Evolutionary conservation across 2,329 filamentous ascomycete species (phyloP).

Genomic region (Plenodomus tracheiphilus): DNA sequence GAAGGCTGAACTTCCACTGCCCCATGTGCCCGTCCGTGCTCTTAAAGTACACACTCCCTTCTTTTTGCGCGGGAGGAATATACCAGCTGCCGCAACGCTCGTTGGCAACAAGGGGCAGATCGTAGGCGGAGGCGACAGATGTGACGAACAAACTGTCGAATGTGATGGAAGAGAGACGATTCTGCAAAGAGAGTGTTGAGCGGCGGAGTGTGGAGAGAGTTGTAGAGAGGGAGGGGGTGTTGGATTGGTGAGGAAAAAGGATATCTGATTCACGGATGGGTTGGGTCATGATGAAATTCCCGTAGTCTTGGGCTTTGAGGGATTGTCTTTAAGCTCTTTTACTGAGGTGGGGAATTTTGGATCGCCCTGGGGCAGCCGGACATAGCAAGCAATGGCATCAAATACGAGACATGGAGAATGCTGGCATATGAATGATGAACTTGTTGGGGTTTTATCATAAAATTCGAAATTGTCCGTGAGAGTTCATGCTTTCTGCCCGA

Average conservation of each 20-base stretch:
- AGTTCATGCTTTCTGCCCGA: background rate
- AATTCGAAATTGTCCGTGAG: background rate
- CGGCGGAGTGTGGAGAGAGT: constrained; percentile 73
- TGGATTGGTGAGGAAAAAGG: constrained; percentile 59
- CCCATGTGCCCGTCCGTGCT: constrained; percentile 93
- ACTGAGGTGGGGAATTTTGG: background rate
- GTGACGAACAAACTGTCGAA: constrained; percentile 76
- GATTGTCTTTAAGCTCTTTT: background rate
- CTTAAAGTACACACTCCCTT: constrained; percentile 89
- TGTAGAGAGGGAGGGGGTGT: constrained; percentile 66
- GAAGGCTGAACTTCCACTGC: constrained; percentile 86
- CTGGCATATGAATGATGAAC: background rate
- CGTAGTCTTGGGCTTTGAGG: background rate
- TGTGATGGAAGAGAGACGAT: constrained; percentile 79
- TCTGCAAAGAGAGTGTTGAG: constrained; percentile 75
- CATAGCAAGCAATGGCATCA: constrained; percentile 64
- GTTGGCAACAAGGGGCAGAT: constrained; percentile 80
- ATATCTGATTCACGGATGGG: constrained; percentile 45
- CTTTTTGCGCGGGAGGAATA: constrained; percentile 66
- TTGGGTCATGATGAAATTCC: constrained; percentile 22
- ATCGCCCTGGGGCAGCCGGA: background rate
- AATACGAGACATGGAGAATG: constrained; percentile 54
- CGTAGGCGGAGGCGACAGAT: constrained; percentile 59
- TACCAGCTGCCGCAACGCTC: constrained; percentile 98
- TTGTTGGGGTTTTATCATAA: background rate